Base-by-base conservation (phyloP, 495 filamentous ascomycete genomes). In the Amphirosellinia nigrospora region DNA sequence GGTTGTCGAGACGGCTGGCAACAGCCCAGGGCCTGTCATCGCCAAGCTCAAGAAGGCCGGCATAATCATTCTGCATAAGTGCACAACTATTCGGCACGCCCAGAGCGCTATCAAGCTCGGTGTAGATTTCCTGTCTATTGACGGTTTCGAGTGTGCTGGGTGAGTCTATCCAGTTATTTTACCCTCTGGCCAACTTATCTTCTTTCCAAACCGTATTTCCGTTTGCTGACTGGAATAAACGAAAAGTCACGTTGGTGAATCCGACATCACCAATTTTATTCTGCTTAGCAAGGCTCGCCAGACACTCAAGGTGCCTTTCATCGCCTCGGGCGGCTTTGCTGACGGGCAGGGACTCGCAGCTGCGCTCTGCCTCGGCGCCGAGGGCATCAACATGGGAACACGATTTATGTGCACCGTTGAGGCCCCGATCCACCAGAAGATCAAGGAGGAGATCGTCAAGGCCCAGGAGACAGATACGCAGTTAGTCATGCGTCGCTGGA, bases 231-330 rank as follows among this genome's bases (percentile, higher is more conserved):
- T 69, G 46, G 53, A 38, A 64, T 60, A 58, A 50, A 71, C 70
- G 23, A 72, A 69, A 59, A 85, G 83, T 75, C 84, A 86, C 79
- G 94, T 99, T 61, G 96, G 96, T 72, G 96, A 99, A 85, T 87
- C 87, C 53, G 96, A 99, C 76, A 97, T 99, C 80, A 97, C 96
- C 71, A 99, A 99, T 81, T 96, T 98, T 81, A 97, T 99, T 71
- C 88, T 99, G 9, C 86, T 98, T 52, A 90, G 88, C 79, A 87
- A 93, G 52, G 96, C 96, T 43, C 85, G 95, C 23, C 96, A 99
- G 82, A 87, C 89, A 1, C 87, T 99, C 53, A 87, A 86, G 34
- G 88, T 94, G 36, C 96, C 96, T 5, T 99, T 99, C 78, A 97
- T 99, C 76, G 96, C 96, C 1, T 94, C 92, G 0, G 96, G 96